These are phyloP conservation scores for Sarocladium strictum DNA, from an alignment of 2,329 filamentous ascomycete species.

Conservation along the genomic window DNA sequence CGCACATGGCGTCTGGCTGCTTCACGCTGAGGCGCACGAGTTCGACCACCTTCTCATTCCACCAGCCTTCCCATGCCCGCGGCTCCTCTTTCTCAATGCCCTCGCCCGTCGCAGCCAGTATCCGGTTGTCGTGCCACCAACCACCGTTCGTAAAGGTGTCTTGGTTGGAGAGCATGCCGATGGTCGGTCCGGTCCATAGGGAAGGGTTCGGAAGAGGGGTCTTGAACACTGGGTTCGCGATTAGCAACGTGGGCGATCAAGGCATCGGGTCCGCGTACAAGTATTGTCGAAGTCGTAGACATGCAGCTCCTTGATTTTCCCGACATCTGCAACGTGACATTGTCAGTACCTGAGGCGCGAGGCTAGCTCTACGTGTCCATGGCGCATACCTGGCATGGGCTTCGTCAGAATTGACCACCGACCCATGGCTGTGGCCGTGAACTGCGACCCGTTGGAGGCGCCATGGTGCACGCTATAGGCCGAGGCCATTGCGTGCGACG, in stretches of 20 bases:
- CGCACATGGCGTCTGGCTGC: constrained; percentile 77
- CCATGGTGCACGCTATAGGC: constrained; percentile 32
- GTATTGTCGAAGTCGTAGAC: constrained; percentile 99
- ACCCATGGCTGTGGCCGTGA: constrained; percentile 68
- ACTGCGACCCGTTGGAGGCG: constrained; percentile 23
- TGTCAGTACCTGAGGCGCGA: background rate
- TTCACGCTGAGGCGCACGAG: constrained; percentile 75
- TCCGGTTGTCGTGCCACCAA: constrained; percentile 93
- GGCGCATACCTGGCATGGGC: constrained; percentile 57
- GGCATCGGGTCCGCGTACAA: constrained; percentile 43
- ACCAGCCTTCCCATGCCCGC: constrained; percentile 86
- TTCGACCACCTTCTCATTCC: constrained; percentile 86
- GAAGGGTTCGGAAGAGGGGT: constrained; percentile 85
- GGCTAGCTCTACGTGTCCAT: background rate
- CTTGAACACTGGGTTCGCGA: constrained; percentile 62
- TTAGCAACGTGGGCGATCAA: background rate
- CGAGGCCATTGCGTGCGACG: constrained; percentile 32
- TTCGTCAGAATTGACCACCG: constrained; percentile 78
- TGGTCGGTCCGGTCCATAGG: constrained; percentile 74
- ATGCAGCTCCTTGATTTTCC: constrained; percentile 73
- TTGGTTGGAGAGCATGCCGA: constrained; percentile 69
- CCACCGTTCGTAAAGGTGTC: constrained; percentile 77
- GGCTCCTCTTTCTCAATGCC: constrained; percentile 77
- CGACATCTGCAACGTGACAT: constrained; percentile 39
- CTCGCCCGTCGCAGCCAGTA: constrained; percentile 79